Conservation (phyloP, 176 grass and related monocot species). For the Tillandsia fasciculata region DNA sequence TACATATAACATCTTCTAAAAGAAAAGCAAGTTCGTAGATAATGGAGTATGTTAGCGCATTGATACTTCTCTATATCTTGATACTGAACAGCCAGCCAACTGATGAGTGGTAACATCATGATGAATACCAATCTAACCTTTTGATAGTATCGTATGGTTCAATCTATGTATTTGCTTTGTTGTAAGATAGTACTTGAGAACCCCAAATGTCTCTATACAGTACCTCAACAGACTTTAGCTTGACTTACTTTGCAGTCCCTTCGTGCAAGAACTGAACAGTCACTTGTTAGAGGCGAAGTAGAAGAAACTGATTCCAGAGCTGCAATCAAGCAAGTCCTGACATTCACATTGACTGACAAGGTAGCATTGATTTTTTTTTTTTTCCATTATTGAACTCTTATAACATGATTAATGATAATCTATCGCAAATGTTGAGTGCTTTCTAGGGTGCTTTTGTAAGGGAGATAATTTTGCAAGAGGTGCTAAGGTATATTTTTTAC, state of each 20-base stretch:
- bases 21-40: neutral
- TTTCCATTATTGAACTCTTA: constrained; percentile 9
- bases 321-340: constrained; percentile 74
- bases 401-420: constrained; percentile 5
- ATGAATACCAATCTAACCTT: neutral
- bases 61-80: neutral
- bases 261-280: constrained; percentile 72
- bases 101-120: neutral
- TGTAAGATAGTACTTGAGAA: neutral
- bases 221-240: constrained; percentile 6
- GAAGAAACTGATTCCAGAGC: constrained; percentile 38
- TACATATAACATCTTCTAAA: neutral
- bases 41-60: neutral
- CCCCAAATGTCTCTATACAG: neutral
- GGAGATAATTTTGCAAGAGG: constrained; percentile 89
- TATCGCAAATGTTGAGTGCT: constrained; percentile 1
- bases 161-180: neutral
- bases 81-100: neutral
- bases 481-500: constrained; percentile 54
- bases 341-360: constrained; percentile 84
- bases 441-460: constrained; percentile 94
- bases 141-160: neutral
- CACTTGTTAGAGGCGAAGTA: constrained; percentile 38
- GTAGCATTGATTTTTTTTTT: constrained; percentile 29
- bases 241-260: constrained; percentile 50